phyloP scores from a whole-genome alignment of 805 yeast species.

The Barnettozyma sp. region DNA sequence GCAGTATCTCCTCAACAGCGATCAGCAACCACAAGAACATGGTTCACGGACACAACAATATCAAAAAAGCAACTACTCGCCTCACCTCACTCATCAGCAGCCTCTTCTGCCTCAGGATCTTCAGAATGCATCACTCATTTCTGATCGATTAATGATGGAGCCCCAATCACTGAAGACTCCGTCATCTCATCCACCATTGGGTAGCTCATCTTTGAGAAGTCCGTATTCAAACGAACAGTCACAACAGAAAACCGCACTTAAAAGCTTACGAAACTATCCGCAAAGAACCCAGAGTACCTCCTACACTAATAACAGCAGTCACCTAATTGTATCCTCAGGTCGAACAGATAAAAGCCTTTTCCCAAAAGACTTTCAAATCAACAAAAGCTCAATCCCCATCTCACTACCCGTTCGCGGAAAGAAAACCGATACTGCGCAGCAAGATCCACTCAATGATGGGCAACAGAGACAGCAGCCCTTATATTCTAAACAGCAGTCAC shows the following conservation, averaged over 20 bases:
- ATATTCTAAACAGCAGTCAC: slow-evolving; percentile 6
- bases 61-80: too few species aligned
- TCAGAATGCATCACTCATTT: background rate
- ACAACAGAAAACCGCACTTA: too few species aligned
- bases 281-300: too few species aligned
- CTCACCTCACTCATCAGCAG: too few species aligned
- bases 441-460: slow-evolving; percentile 1
- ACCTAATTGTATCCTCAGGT: slow-evolving; percentile 4
- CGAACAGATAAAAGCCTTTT: slow-evolving; percentile 2
- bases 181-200: too few species aligned
- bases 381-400: slow-evolving; percentile 3
- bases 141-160: too few species aligned
- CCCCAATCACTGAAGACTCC: too few species aligned
- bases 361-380: background rate
- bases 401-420: slow-evolving; percentile 7
- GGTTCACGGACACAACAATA: too few species aligned
- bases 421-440: background rate
- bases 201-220: background rate
- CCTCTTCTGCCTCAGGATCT: too few species aligned
- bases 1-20: background rate
- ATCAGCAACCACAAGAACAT: too few species aligned
- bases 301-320: background rate
- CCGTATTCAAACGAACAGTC: background rate
- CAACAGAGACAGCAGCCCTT: slow-evolving; percentile 1
- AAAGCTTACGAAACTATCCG: too few species aligned